These are phyloP conservation scores for Amborella trichopoda DNA, from an alignment of 164 flowering plant genomes.

Conservation along the genomic window DNA sequence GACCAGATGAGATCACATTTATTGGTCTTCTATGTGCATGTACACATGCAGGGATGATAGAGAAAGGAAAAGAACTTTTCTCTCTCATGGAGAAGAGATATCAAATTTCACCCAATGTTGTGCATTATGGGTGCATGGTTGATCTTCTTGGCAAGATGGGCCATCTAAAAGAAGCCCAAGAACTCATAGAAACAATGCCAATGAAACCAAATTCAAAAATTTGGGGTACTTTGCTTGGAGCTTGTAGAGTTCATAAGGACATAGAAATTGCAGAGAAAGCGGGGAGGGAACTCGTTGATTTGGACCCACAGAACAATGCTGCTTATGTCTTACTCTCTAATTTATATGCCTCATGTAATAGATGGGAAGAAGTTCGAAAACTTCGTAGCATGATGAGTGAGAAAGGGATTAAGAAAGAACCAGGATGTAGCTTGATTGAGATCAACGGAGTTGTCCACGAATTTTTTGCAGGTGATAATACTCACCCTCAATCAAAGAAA, in stretches of 20 bases:
- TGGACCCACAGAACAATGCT: conserved; percentile 3
- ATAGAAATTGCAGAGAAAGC: conserved; percentile 4
- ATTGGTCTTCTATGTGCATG: conserved; percentile 6
- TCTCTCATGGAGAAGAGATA: conserved; percentile 3
- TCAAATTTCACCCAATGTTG: conserved; percentile 3
- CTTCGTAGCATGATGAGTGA: conserved; percentile 7
- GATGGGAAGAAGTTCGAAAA: conserved; percentile 7
- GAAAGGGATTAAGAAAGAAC: conserved; percentile 1
- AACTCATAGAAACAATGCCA: conserved; percentile 5
- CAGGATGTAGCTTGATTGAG: conserved; percentile 9
- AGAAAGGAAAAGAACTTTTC: conserved; percentile 4
- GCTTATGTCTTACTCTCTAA: conserved; percentile 8
- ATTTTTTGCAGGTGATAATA: conserved; percentile 2
- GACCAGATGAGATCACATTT: conserved; percentile 8
- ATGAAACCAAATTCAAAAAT: conserved; percentile 2
- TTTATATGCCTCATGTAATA: conserved; percentile 5
- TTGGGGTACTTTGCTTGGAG: conserved; percentile 4
- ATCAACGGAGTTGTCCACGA: conserved; percentile 4
- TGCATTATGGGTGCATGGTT: conserved; percentile 13
- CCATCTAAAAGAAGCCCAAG: conserved; percentile 2
- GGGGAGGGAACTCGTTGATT: conserved; percentile 4
- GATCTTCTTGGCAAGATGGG: conserved; percentile 10
- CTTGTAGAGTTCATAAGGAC: conserved; percentile 8
- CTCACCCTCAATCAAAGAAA: conserved; percentile 4
- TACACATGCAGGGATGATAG: conserved; percentile 6